Conservation (phyloP, 2,329 filamentous ascomycete species). For the Tolypocladium cylindrosporum region DNA sequence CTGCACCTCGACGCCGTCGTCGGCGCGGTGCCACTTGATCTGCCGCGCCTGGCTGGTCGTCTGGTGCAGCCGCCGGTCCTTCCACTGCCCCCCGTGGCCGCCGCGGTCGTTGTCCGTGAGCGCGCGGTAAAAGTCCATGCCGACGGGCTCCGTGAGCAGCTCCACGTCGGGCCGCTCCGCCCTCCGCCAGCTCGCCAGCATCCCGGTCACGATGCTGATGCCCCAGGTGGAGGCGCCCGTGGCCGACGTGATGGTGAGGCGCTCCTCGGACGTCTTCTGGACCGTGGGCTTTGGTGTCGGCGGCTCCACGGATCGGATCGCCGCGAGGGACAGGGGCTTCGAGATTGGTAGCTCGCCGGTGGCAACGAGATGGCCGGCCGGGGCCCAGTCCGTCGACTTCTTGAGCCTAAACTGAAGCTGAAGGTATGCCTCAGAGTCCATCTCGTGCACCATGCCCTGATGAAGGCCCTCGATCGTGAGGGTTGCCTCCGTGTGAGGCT, state of each 20-base stretch:
- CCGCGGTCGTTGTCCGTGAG: slow-evolving; percentile 56
- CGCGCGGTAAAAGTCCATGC: slow-evolving; percentile 52
- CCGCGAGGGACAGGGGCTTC: slow-evolving; percentile 18
- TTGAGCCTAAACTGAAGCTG: slow-evolving; percentile 35
- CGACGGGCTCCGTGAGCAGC: slow-evolving; percentile 32
- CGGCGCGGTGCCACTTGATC: slow-evolving; percentile 19
- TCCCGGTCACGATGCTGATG: slow-evolving; percentile 32
- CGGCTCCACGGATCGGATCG: slow-evolving; percentile 7
- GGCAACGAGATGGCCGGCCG: slow-evolving; percentile 39
- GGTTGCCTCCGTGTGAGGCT: slow-evolving; percentile 29
- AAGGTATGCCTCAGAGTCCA: slow-evolving; percentile 33
- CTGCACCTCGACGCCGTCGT: slow-evolving; percentile 26
- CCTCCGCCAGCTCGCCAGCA: slow-evolving; percentile 30
- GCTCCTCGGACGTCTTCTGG: slow-evolving; percentile 4
- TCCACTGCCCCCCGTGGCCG: slow-evolving; percentile 49
- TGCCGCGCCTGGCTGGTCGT: slow-evolving; percentile 30
- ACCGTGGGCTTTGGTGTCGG: slow-evolving; percentile 13
- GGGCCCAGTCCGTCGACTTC: slow-evolving; percentile 38
- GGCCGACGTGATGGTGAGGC: slow-evolving; percentile 23
- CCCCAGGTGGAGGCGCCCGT: slow-evolving; percentile 28
- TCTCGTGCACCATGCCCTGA: slow-evolving; percentile 10
- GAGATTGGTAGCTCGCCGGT: slow-evolving; percentile 36
- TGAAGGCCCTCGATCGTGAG: slow-evolving; percentile 22
- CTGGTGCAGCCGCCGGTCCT: slow-evolving; percentile 33
- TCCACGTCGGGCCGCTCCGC: slow-evolving; percentile 18